These are phyloP conservation scores for Populus tremula DNA, from an alignment of 345 rosid species.

Conservation along the genomic window DNA sequence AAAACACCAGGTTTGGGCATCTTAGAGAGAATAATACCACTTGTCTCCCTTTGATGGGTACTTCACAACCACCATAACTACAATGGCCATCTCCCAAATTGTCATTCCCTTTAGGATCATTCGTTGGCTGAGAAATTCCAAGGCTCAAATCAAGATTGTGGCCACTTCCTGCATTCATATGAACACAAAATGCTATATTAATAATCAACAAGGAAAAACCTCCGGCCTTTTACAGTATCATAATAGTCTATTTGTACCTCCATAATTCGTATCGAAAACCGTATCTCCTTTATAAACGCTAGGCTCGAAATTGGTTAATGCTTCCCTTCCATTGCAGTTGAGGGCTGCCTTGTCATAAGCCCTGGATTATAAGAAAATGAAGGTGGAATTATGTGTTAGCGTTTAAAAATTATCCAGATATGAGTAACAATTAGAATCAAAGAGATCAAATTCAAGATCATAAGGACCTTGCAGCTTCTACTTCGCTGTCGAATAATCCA, in stretches of 20 bases:
- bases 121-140: slow-evolving; percentile 27
- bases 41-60: slow-evolving; percentile 6
- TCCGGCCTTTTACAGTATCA: neutral
- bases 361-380: slow-evolving; percentile 55
- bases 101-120: slow-evolving; percentile 14
- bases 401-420: slow-evolving; percentile 21
- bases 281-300: slow-evolving; percentile 56
- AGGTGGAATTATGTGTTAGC: slow-evolving; percentile 43
- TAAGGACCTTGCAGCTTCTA: slow-evolving; percentile 94
- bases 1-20: neutral
- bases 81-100: slow-evolving; percentile 6
- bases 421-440: neutral
- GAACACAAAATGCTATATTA: neutral
- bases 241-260: slow-evolving; percentile 41
- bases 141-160: slow-evolving; percentile 50
- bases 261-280: slow-evolving; percentile 31
- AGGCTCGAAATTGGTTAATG: slow-evolving; percentile 35
- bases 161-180: slow-evolving; percentile 31
- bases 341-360: slow-evolving; percentile 93
- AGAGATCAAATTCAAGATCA: slow-evolving; percentile 47
- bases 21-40: slow-evolving; percentile 3
- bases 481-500: slow-evolving; percentile 92
- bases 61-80: neutral
- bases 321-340: slow-evolving; percentile 29
- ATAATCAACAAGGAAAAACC: neutral